These are phyloP conservation scores for Trypanosoma avium DNA, from an alignment of 208 protist species.

Conservation along the genomic window DNA sequence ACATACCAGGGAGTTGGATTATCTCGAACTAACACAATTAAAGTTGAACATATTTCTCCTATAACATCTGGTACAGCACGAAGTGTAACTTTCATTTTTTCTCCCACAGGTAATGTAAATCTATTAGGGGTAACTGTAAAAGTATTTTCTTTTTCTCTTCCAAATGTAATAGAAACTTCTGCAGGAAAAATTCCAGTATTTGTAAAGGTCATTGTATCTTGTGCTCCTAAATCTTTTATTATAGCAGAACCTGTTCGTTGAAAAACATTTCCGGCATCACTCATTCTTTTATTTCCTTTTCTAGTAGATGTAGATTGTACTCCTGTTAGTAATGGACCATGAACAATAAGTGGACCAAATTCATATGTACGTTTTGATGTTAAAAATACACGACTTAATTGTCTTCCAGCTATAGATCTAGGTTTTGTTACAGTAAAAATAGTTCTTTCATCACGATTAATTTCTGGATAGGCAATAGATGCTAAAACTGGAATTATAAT, in stretches of 20 bases:
- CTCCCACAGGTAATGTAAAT: constrained; percentile 80
- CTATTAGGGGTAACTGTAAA: constrained; percentile 77
- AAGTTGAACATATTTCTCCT: constrained; percentile 76
- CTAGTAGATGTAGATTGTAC: background rate
- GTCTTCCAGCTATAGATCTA: constrained; percentile 28
- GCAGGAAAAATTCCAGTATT: constrained; percentile 84
- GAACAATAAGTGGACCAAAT: constrained; percentile 94
- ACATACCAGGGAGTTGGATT: constrained; percentile 92
- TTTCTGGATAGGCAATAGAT: constrained; percentile 75
- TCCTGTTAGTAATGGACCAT: constrained; percentile 25
- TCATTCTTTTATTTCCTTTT: background rate
- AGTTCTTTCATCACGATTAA: constrained; percentile 76
- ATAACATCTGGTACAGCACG: constrained; percentile 80
- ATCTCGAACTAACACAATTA: constrained; percentile 90
- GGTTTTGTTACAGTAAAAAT: constrained; percentile 75
- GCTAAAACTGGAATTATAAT: constrained; percentile 51
- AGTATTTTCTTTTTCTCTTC: constrained; percentile 78
- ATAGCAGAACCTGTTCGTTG: background rate
- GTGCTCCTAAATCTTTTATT: constrained; percentile 4
- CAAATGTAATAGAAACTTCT: constrained; percentile 76
- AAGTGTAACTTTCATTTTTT: constrained; percentile 73
- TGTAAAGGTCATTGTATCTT: constrained; percentile 83
- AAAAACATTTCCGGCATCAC: background rate
- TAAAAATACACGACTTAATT: constrained; percentile 65
- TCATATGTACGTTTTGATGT: constrained; percentile 82